phyloP scores from a whole-genome alignment of 352 stramenopile species.

The Blastocystis sp. region DNA sequence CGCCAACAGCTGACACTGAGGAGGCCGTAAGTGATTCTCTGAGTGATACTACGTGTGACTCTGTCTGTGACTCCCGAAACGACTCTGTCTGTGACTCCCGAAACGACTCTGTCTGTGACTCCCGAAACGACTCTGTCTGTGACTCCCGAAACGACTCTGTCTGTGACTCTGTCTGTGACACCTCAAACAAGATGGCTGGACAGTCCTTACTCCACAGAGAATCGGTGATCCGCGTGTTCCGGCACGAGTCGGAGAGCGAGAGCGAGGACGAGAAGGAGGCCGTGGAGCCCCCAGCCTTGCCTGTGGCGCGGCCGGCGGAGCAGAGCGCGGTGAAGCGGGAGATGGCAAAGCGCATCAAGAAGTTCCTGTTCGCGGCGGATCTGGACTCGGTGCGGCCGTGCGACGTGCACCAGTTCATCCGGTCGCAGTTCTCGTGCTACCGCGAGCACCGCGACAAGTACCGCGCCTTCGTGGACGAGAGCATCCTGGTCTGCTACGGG shows the following conservation, averaged over 20 bases:
- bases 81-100: too few relatives aligned
- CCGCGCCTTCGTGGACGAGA: background rate
- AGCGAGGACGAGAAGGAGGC: background rate
- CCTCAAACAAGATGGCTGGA: background rate
- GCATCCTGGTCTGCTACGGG: background rate
- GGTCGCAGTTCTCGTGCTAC: background rate
- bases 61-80: too few relatives aligned
- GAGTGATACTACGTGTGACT: too few relatives aligned
- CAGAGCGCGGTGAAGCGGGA: background rate
- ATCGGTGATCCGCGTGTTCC: background rate
- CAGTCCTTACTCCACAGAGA: background rate
- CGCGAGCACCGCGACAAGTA: background rate
- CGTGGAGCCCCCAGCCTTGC: background rate
- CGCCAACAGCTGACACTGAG: too few relatives aligned
- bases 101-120: too few relatives aligned
- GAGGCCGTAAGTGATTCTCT: too few relatives aligned
- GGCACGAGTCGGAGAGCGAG: background rate
- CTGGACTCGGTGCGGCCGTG: background rate
- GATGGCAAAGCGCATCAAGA: background rate
- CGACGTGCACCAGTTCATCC: background rate
- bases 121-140: too few relatives aligned
- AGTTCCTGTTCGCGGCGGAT: background rate
- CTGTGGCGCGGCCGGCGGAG: background rate
- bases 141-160: too few relatives aligned
- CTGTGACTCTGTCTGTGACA: too few relatives aligned